A percentile compares a stretch with the other conserved stretches of the same genome.
Evolutionary conservation across 1,284 basidiomycete species (phyloP).

Genomic region (Apiotrichum gracile): DNA sequence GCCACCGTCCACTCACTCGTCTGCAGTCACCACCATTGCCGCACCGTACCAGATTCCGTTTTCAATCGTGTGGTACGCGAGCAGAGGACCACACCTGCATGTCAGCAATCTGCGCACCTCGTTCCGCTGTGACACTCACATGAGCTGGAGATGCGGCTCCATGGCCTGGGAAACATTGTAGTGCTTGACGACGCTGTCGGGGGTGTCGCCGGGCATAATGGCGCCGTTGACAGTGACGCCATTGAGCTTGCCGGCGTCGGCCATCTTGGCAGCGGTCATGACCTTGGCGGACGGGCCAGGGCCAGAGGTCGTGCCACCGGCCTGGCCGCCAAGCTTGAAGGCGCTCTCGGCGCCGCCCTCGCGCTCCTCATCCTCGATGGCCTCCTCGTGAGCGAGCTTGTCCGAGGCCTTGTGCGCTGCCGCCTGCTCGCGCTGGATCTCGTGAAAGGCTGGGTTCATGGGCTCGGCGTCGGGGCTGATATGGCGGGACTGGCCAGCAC

Average conservation of each 20-base stretch:
- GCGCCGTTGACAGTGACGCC: conserved; percentile 3
- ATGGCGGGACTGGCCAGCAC: not conserved
- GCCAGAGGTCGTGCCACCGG: conserved; percentile 26
- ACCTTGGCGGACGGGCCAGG: conserved; percentile 9
- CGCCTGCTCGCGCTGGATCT: not conserved
- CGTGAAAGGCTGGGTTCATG: conserved; percentile 24
- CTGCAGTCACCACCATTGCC: conserved; percentile 66
- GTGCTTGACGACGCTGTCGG: conserved; percentile 15
- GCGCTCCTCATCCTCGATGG: conserved; percentile 13
- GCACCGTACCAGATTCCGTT: conserved; percentile 77
- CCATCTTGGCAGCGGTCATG: conserved; percentile 13
- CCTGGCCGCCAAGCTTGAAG: conserved; percentile 29
- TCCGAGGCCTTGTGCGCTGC: not conserved
- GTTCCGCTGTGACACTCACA: conserved; percentile 31
- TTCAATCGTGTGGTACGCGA: conserved; percentile 83
- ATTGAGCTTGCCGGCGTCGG: not conserved
- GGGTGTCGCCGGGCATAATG: not conserved
- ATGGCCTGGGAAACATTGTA: conserved; percentile 30
- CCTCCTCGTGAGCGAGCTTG: not conserved
- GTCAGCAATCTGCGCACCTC: not conserved
- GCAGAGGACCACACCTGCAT: conserved; percentile 62
- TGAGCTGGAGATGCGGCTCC: conserved; percentile 48
- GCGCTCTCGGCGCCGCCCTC: conserved; percentile 35
- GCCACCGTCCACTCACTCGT: conserved; percentile 19
- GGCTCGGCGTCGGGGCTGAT: conserved; percentile 21